Evolutionary conservation across 2,329 filamentous ascomycete species (phyloP).

Genomic region (Penicillium brasilianum): DNA sequence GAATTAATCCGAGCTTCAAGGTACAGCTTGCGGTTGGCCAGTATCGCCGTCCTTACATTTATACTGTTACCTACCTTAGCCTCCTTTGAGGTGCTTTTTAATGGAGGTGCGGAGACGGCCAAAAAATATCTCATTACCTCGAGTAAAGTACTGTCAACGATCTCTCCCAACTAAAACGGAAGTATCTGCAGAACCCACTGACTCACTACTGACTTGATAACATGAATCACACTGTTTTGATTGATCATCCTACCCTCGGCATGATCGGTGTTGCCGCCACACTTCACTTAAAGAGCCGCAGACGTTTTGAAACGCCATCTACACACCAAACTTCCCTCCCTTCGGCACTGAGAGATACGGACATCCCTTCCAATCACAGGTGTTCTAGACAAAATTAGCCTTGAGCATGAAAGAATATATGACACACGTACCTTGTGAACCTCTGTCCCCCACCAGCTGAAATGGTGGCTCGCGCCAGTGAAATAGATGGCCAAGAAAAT

Average conservation of each 20-base stretch:
- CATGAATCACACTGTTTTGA: too few relatives aligned
- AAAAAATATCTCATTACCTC: too few relatives aligned
- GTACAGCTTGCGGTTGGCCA: not conserved
- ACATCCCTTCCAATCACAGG: constrained; percentile 34
- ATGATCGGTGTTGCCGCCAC: too few relatives aligned
- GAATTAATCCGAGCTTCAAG: not conserved
- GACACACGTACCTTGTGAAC: not conserved
- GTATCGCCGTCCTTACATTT: not conserved
- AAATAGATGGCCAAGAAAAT: constrained; percentile 36
- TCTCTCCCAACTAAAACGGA: too few relatives aligned
- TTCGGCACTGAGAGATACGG: constrained; percentile 24
- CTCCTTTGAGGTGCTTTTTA: not conserved
- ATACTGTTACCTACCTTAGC: too few relatives aligned
- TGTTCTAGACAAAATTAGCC: constrained; percentile 20
- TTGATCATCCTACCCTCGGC: too few relatives aligned
- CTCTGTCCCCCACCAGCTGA: constrained; percentile 35
- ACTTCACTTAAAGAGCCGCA: too few relatives aligned
- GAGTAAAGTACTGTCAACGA: too few relatives aligned
- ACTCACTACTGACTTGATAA: not conserved
- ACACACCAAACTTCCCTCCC: constrained; percentile 24
- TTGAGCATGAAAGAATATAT: not conserved
- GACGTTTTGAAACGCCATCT: not conserved
- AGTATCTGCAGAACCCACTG: not conserved
- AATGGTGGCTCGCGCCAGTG: constrained; percentile 28
- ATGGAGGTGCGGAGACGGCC: too few relatives aligned